Evolutionary conservation across 768 basidiomycete species (phyloP), one percentile per base, ranked within the genome.

Genomic region (Butyriboletus loyo): DNA sequence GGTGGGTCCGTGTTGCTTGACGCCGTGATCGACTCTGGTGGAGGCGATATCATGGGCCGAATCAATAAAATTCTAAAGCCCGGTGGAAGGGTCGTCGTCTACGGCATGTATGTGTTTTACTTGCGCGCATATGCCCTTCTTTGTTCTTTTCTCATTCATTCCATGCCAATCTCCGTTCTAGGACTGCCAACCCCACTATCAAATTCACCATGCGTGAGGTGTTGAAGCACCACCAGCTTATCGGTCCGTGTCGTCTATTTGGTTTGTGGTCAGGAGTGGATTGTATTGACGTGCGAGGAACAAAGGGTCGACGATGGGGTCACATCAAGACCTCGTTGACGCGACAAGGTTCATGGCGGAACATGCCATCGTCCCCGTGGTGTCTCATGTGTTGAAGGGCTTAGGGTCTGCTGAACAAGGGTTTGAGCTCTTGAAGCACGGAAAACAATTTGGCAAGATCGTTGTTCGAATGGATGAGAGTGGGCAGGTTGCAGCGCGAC

Each of bases 221-320:
- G 22, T 63, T 92, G 56, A 84, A 80, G 60, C 86, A 89, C 59
- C 82, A 86, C 37, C 81, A 84, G 55, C 71, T 94, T 36, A 74
- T 89, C 30, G 91, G 90, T 89, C 38, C 38, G 76, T 66, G 15
- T 19, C 27, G 10, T 36, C 21, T 38, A 15, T 49, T 43, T 24
- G 22, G n/a, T 51, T 42, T 34, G 22, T 47, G 35, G 45, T 49
- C 42, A 44, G 11, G 31, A 51, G 27, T 37, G 51, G 38, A 39
- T 10, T 28, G n/a, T 46, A 24, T 27, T 66, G 48, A 66, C 38
- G 51, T 57, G 50, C 49, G 5, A 53, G 46, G 52, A 54, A 54
- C 37, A 46, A 52, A 90, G 90, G 89, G 32, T 88, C 88, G 2
- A 90, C 85, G 25, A 90, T 93, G 89, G 91, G 89, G 17, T 91